phyloP scores from a whole-genome alignment of 331 rosid species.

The Rosa hybrid region DNA sequence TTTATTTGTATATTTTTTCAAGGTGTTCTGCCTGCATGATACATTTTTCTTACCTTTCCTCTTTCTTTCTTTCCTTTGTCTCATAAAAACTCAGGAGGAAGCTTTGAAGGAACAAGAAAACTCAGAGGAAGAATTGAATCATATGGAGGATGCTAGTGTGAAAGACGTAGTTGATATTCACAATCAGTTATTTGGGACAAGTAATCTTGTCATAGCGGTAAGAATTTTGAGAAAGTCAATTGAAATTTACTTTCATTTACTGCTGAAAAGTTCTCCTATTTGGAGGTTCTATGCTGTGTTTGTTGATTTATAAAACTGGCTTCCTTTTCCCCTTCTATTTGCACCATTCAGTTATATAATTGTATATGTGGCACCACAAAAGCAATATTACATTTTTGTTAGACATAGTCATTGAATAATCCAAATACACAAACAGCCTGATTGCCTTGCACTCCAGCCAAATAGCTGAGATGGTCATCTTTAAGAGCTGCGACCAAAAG shows the following conservation, averaged over 20 bases:
- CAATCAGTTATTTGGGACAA: slow-evolving; percentile 71
- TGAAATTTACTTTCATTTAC: background rate
- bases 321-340: background rate
- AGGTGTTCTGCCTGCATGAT: background rate
- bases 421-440: too few species aligned
- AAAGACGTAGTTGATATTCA: slow-evolving; percentile 57
- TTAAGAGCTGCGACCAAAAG: too few species aligned
- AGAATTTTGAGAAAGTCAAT: slow-evolving; percentile 34
- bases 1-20: background rate
- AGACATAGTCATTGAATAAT: too few species aligned
- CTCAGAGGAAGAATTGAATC: slow-evolving; percentile 66
- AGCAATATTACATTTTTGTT: too few species aligned
- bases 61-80: background rate
- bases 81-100: slow-evolving; percentile 48
- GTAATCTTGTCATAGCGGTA: slow-evolving; percentile 59
- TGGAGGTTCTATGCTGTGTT: background rate
- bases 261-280: background rate
- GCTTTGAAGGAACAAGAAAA: slow-evolving; percentile 44
- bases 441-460: too few species aligned
- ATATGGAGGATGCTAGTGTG: slow-evolving; percentile 62
- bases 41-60: background rate
- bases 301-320: background rate
- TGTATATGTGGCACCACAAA: background rate
- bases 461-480: too few species aligned
- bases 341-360: background rate